Evolutionary conservation across 352 stramenopile genomes (phyloP), one percentile per base, ranked within the genome.

Genomic region (Peronosclerospora sorghi): DNA sequence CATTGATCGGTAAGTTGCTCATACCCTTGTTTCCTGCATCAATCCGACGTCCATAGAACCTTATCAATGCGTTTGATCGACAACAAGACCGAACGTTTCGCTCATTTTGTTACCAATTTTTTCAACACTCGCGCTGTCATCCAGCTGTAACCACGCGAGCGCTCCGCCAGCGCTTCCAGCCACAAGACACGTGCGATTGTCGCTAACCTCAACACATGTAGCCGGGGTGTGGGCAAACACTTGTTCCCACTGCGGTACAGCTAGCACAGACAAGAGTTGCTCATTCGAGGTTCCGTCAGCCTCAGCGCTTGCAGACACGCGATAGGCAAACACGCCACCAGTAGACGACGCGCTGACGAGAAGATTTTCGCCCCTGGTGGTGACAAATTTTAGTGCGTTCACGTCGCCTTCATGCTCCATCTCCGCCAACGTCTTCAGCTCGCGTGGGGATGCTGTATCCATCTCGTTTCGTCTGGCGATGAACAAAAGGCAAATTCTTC

Each of bases 131-230:
- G 66, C 60, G 10, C 21, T 29, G 13, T 80, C 60, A 49, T 84
- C 71, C 8, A 90, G 65, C 23, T 71, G 65, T 18, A 86, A 51
- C 78, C 78, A 90, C 43, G 67, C 75, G 21, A 86, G 38, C 21
- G 70, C 49, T 40, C 78, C 78, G 32, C 51, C 42, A 18, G 70
- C 62, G 17, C 67, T 83, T 14, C 61, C 73, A 29, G 62, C 63
- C 13, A 86, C 73, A 19, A 84, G 56, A 39, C 53, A 76, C 4
- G 64, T 48, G n/a, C 59, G 47, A 24, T 42, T 58, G 28, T 66
- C 62, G 37, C 65, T 75, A 8, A 67, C 65, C 41, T 87, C 75
- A 32, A 90, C 35, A 30, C 71, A 69, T 28, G 75, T 85, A 7
- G 68, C 62, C 9, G 65, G 51, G 32, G 42, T 45, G 5, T 42